Base-by-base conservation (phyloP, 1,284 basidiomycete genomes). In the Austroboletus niveus region DNA sequence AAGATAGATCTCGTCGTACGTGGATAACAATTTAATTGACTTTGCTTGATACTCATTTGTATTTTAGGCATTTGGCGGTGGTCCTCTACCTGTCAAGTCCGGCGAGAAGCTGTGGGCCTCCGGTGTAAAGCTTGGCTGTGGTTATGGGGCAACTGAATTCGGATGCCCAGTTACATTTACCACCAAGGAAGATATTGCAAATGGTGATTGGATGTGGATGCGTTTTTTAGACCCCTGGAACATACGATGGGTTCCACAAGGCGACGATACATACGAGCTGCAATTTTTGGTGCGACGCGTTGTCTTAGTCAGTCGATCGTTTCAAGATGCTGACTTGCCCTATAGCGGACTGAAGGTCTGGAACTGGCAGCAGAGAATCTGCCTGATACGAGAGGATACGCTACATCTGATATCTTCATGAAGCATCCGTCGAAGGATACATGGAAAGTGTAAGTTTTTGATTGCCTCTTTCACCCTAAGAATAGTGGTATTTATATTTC, bases 131-230 rank as follows among this genome's bases (percentile, higher is more conserved):
- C 29, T 66, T 3, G n/a, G 24, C 1, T 45, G 40, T 8, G 48
- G 45, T 17, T 69, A 65, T 39, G 64, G 67, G 4, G 66, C 54
- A 14, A 67, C 67, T 2, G 67, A 66, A 39, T 68, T 65, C 8
- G 67, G 64, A 5, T 15, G 36, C n/a, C 58, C 57, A 5, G 36
- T 55, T 3, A 35, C 14, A 5, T 9, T 12, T 0, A 8, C 42
- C 8, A 12, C 22, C 14, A 49, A 47, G 17, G 9, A 54, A 17
- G 54, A 64, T 12, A 47, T 55, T 14, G 49, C 47, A 0, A 56
- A 60, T 15, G 60, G 58, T 14, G 62, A 66, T 24, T 74, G 73
- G 72, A 45, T 55, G 32, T 73, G 67, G 66, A 44, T 66, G 45
- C 47, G 47, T 15, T 57, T 72, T 24, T 14, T 52, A 2, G 47